Percentiles rank a stretch among this genome's conserved stretches.
phyloP scores from a whole-genome alignment of 176 grass and related monocot genomes.

The Themeda triandra region DNA sequence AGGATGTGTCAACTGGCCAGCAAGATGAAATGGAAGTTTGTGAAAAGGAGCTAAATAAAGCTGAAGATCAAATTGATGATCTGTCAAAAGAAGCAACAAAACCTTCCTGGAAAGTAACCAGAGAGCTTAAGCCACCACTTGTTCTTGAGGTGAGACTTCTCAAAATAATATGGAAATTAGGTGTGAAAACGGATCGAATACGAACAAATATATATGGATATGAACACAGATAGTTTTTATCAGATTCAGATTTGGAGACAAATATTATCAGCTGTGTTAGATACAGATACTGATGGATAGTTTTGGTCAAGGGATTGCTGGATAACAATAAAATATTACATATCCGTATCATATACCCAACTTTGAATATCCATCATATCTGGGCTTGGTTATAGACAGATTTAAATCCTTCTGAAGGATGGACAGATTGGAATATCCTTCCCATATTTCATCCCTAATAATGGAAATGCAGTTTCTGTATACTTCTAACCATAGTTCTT shows the following conservation, averaged over 20 bases:
- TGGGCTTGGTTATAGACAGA: neutral
- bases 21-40: conserved; percentile 42
- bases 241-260: neutral
- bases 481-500: neutral
- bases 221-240: neutral
- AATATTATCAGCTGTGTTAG: too few relatives aligned
- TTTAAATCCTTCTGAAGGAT: neutral
- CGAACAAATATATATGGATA: neutral
- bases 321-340: neutral
- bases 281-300: neutral
- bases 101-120: conserved; percentile 52
- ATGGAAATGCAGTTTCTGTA: neutral
- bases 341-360: neutral
- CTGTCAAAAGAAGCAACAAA: conserved; percentile 36
- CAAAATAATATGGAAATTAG: neutral
- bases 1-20: conserved; percentile 23
- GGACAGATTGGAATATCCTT: neutral
- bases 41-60: conserved; percentile 38
- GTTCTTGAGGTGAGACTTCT: conserved; percentile 78
- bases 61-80: conserved; percentile 32
- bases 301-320: neutral
- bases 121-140: conserved; percentile 65
- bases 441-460: neutral
- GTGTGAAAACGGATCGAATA: neutral
- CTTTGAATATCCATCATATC: neutral